phyloP scores from a whole-genome alignment of 73 alveolate genomes.

The Blepharisma stoltei region DNA sequence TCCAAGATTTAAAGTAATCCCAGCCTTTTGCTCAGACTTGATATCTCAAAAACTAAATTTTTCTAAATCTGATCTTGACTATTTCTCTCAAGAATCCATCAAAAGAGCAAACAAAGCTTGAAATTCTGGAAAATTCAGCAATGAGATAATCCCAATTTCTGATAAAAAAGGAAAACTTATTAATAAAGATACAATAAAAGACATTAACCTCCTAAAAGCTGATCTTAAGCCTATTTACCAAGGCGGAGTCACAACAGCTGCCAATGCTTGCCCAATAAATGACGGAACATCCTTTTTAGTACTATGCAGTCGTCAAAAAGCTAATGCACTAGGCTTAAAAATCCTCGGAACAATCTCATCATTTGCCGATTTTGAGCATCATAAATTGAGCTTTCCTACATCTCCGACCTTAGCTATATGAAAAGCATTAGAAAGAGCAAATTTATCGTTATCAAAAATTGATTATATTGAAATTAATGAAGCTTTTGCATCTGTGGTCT shows the following conservation, averaged over 20 bases:
- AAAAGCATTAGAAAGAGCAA: constrained; percentile 31
- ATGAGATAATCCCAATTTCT: constrained; percentile 59
- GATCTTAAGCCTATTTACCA: constrained; percentile 34
- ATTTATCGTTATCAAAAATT: not conserved
- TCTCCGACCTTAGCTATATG: constrained; percentile 50
- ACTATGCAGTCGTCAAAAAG: constrained; percentile 34
- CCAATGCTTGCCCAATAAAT: constrained; percentile 56
- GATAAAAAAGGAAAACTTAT: not conserved
- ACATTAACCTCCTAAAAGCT: constrained; percentile 40
- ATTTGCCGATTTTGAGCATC: constrained; percentile 60
- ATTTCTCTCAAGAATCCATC: constrained; percentile 63
- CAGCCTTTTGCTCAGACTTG: constrained; percentile 71
- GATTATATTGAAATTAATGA: constrained; percentile 9
- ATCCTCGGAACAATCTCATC: constrained; percentile 42
- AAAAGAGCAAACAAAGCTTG: constrained; percentile 64
- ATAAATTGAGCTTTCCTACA: constrained; percentile 40
- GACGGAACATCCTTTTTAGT: constrained; percentile 66
- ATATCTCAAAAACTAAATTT: constrained; percentile 48
- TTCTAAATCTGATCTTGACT: constrained; percentile 72
- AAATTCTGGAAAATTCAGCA: constrained; percentile 62
- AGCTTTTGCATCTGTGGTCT: constrained; percentile 16
- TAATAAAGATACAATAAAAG: constrained; percentile 45
- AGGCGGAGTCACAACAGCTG: constrained; percentile 62
- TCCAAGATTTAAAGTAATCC: constrained; percentile 29
- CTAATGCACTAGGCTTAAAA: constrained; percentile 33